Conservation (phyloP, 106 monocot genomes). For the Dioscorea alata region DNA sequence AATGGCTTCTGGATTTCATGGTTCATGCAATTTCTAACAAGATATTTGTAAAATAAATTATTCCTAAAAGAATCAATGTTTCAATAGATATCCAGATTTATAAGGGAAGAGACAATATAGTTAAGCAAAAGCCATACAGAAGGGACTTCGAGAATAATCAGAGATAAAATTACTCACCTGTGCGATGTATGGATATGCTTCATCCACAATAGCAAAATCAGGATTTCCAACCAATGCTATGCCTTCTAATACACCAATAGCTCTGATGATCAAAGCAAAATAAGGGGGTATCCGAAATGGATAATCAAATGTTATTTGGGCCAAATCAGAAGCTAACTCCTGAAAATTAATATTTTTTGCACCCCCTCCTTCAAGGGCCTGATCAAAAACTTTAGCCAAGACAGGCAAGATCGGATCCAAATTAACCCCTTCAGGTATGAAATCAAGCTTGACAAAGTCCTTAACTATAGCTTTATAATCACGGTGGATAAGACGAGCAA, state of each 20-base stretch:
- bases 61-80: too few relatives aligned
- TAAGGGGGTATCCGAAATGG: conserved; percentile 99
- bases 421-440: conserved; percentile 98
- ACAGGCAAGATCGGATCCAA: conserved; percentile 92
- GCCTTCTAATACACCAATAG: conserved; percentile 97
- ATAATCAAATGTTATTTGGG: conserved; percentile 97
- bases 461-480: conserved; percentile 95
- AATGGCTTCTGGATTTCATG: too few relatives aligned
- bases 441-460: conserved; percentile 97
- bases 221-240: conserved; percentile 96
- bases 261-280: conserved; percentile 99
- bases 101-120: neutral
- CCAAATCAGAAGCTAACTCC: conserved; percentile 92
- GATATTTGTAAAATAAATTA: too few relatives aligned
- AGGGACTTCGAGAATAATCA: neutral
- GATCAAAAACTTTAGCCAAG: conserved; percentile 97
- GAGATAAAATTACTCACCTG: conserved; percentile 45
- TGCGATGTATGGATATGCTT: conserved; percentile 99
- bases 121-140: neutral
- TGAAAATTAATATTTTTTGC: conserved; percentile 99
- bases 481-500: conserved; percentile 97
- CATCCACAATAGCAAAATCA: conserved; percentile 95
- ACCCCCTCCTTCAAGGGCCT: conserved; percentile 98
- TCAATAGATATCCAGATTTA: neutral
- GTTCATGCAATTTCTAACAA: too few relatives aligned